phyloP scores from a whole-genome alignment of 1,284 basidiomycete genomes.

The Ustilago nuda region DNA sequence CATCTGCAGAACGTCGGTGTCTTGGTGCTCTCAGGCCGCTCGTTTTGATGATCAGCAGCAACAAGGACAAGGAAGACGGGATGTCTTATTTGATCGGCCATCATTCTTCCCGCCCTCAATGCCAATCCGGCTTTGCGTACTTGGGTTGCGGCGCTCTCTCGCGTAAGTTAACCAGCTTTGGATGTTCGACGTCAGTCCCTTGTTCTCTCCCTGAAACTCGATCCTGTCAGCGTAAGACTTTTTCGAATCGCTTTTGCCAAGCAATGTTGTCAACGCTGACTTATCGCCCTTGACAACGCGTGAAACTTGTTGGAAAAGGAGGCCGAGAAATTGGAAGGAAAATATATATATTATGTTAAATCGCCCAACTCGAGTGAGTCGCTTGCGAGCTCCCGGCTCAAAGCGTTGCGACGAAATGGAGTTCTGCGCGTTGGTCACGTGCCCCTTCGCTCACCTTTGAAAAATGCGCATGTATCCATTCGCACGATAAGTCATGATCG shows the following conservation, averaged over 20 bases:
- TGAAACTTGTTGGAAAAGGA: too few species aligned
- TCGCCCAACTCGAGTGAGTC: too few species aligned
- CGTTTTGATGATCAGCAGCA: conserved; percentile 4
- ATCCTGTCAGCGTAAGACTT: neutral
- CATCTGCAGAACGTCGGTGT: conserved; percentile 4
- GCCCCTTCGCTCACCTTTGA: too few species aligned
- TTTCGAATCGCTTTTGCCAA: neutral
- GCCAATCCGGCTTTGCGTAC: conserved; percentile 1
- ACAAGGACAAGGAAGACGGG: neutral
- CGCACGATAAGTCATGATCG: neutral
- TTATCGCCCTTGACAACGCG: too few species aligned
- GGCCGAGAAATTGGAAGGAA: too few species aligned
- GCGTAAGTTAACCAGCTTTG: neutral
- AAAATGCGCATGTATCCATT: too few species aligned
- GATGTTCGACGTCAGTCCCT: neutral
- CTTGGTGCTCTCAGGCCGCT: neutral
- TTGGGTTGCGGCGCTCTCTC: conserved; percentile 8
- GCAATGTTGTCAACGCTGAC: neutral
- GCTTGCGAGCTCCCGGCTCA: too few species aligned
- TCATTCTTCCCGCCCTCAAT: neutral
- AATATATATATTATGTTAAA: too few species aligned
- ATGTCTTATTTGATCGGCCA: neutral
- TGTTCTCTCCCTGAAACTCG: neutral
- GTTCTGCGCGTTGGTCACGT: too few species aligned
- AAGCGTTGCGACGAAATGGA: too few species aligned